Evolutionary conservation across 345 rosid species (phyloP).

Genomic region (Anastatica hierochuntica): DNA sequence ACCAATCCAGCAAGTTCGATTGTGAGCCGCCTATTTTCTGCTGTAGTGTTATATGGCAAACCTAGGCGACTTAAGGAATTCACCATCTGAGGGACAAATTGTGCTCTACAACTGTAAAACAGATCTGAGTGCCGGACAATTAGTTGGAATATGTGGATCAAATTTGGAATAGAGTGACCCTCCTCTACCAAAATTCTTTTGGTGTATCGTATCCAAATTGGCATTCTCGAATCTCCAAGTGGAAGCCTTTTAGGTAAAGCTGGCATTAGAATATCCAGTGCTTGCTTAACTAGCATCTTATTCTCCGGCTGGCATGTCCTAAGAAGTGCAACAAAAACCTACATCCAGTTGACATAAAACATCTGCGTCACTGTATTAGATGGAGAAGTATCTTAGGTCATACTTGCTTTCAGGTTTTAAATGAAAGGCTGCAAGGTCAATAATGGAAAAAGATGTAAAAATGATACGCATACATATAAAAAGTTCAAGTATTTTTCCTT

Average conservation of each 20-base stretch:
- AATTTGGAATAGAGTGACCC: conserved; percentile 87
- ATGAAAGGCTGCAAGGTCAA: background rate
- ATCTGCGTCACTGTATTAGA: background rate
- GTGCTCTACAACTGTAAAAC: conserved; percentile 91
- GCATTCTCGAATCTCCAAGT: conserved; percentile 89
- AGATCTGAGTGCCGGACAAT: conserved; percentile 93
- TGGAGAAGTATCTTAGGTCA: background rate
- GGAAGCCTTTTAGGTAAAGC: conserved; percentile 92
- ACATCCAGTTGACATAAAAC: conserved; percentile 20
- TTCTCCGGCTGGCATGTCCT: conserved; percentile 96
- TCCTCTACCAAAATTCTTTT: conserved; percentile 96
- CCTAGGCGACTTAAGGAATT: conserved; percentile 97
- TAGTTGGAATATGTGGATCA: conserved; percentile 97
- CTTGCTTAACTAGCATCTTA: conserved; percentile 94
- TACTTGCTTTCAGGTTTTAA: background rate
- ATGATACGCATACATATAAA: background rate
- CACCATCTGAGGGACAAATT: conserved; percentile 99
- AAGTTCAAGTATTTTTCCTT: conserved; percentile 1
- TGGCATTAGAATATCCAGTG: conserved; percentile 95
- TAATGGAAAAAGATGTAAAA: background rate
- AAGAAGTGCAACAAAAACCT: conserved; percentile 99
- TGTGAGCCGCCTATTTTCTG: conserved; percentile 91
- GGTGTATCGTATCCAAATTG: conserved; percentile 94
- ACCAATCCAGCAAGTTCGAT: conserved; percentile 98
- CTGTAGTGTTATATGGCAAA: conserved; percentile 82